These are phyloP conservation scores for Nymphaea colorata DNA, from an alignment of 164 flowering plant species.

Conservation along the genomic window DNA sequence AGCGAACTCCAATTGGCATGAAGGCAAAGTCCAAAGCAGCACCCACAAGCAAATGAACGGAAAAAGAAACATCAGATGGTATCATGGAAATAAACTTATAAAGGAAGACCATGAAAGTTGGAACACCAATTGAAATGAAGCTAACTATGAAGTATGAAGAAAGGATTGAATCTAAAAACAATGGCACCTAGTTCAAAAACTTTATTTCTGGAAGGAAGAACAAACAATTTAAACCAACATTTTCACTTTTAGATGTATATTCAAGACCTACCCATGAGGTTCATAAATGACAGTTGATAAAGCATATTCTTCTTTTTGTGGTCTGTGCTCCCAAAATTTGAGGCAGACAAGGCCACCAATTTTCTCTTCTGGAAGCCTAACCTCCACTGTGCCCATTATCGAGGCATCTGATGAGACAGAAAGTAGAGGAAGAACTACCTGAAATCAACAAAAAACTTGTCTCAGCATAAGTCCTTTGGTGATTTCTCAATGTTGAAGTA, in stretches of 20 bases:
- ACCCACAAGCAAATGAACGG: too few relatives aligned
- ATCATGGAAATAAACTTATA: too few relatives aligned
- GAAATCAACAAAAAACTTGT: conserved; percentile 11
- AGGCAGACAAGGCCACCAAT: conserved; percentile 80
- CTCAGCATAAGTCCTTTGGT: too few relatives aligned
- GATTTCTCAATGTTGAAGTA: background rate
- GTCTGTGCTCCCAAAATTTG: conserved; percentile 60
- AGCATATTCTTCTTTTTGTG: conserved; percentile 37
- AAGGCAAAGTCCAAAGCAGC: too few relatives aligned
- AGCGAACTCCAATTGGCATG: too few relatives aligned
- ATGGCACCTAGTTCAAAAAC: too few relatives aligned
- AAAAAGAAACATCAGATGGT: too few relatives aligned
- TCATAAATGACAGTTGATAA: conserved; percentile 83
- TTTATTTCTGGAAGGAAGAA: too few relatives aligned
- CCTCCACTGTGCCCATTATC: conserved; percentile 70
- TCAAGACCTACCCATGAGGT: conserved; percentile 72
- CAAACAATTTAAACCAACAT: background rate
- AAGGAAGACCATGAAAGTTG: too few relatives aligned
- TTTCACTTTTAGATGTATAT: background rate
- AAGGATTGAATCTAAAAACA: too few relatives aligned
- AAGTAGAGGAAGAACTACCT: conserved; percentile 57
- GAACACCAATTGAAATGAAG: too few relatives aligned
- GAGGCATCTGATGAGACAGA: conserved; percentile 79
- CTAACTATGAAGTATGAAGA: too few relatives aligned
- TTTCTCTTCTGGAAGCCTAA: conserved; percentile 72